Conservation (phyloP, 306 rosid species). For the Malus orientalis region DNA sequence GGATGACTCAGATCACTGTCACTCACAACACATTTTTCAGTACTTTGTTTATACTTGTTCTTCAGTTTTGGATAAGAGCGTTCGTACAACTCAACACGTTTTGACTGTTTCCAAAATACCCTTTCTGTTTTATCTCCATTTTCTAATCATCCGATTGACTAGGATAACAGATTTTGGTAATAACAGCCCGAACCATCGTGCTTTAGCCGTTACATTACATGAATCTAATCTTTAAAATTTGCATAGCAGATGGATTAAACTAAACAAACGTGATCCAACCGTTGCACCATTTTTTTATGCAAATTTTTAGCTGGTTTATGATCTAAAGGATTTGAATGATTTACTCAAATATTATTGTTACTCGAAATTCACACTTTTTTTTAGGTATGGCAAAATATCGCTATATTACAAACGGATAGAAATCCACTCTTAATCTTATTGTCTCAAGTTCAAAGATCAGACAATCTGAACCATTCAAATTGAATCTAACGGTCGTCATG, state of each 20-base stretch:
- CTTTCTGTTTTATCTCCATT: background rate
- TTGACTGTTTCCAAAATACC: background rate
- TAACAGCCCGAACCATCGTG: too few relatives aligned
- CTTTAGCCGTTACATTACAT: too few relatives aligned
- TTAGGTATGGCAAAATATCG: background rate
- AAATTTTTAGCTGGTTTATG: background rate
- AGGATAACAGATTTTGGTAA: too few relatives aligned
- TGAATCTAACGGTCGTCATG: too few relatives aligned
- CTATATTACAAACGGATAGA: background rate
- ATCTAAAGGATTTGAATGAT: background rate
- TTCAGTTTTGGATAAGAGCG: background rate
- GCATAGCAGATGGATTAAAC: too few relatives aligned
- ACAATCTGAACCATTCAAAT: too few relatives aligned
- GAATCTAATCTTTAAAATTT: too few relatives aligned
- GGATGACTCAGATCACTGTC: background rate
- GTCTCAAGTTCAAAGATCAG: too few relatives aligned
- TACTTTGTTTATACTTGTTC: background rate
- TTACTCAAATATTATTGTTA: background rate
- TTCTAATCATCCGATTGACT: background rate
- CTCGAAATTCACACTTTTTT: background rate
- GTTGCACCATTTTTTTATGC: too few relatives aligned
- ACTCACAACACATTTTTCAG: background rate
- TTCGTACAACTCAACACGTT: background rate
- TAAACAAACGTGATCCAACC: rapidly evolving
- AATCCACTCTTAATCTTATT: too few relatives aligned